Evolutionary conservation across 257 asterid species (phyloP).

Genomic region (Ocimum tenuiflorum): DNA sequence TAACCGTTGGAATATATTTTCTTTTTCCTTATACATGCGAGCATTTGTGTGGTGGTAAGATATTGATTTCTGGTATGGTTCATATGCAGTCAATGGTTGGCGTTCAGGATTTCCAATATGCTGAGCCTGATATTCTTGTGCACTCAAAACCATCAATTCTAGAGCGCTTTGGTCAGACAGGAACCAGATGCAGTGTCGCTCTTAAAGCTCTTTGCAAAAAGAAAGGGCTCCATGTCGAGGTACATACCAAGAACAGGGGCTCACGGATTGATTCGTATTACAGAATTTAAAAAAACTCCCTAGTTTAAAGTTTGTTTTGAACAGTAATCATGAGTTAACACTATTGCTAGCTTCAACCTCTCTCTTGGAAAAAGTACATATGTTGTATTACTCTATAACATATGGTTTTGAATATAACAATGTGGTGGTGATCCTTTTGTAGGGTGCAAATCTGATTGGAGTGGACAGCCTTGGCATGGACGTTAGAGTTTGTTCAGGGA

Average conservation of each 20-base stretch:
- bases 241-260: too few relatives aligned
- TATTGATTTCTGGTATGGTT: background rate
- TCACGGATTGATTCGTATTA: background rate
- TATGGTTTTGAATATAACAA: too few relatives aligned
- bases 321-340: too few relatives aligned
- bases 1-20: too few relatives aligned
- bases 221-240: conserved; percentile 75
- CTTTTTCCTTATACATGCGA: background rate
- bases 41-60: conserved; percentile 5
- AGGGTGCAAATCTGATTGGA: conserved; percentile 67
- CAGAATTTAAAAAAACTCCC: background rate
- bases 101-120: conserved; percentile 63
- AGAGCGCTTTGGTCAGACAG: conserved; percentile 39
- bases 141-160: conserved; percentile 52
- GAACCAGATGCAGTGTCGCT: conserved; percentile 40
- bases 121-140: conserved; percentile 71
- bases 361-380: too few relatives aligned
- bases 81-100: conserved; percentile 53
- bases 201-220: conserved; percentile 72
- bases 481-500: conserved; percentile 55
- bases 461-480: conserved; percentile 83
- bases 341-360: too few relatives aligned
- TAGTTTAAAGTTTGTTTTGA: too few relatives aligned
- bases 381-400: too few relatives aligned
- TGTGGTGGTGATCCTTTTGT: too few relatives aligned